These are phyloP conservation scores for Teunomyces gatunensis DNA, from an alignment of 805 yeast genomes.

Conservation along the genomic window DNA sequence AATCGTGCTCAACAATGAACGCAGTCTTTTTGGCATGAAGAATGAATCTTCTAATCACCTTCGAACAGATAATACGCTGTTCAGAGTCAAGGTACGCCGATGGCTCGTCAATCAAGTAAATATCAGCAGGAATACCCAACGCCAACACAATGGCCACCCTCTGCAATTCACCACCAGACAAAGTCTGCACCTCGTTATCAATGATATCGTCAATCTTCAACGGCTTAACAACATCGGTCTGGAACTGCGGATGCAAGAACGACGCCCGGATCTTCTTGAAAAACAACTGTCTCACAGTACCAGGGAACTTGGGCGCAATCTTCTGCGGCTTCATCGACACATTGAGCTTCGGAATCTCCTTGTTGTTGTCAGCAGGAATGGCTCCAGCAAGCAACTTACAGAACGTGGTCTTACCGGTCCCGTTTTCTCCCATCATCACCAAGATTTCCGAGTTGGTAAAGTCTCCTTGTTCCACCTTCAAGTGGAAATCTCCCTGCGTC, in stretches of 20 bases:
- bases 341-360: slow-evolving; percentile 79
- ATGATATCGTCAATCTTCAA: slow-evolving; percentile 88
- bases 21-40: slow-evolving; percentile 97
- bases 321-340: slow-evolving; percentile 99
- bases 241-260: slow-evolving; percentile 95
- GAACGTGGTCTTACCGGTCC: slow-evolving; percentile 98
- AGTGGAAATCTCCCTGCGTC: slow-evolving; percentile 95
- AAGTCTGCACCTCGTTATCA: slow-evolving; percentile 95
- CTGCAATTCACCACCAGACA: slow-evolving; percentile 99
- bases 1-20: slow-evolving; percentile 99
- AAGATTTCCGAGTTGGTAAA: slow-evolving; percentile 95
- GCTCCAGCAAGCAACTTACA: slow-evolving; percentile 95
- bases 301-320: slow-evolving; percentile 97
- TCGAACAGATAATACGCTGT: slow-evolving; percentile 98
- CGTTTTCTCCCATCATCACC: slow-evolving; percentile 99
- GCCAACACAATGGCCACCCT: slow-evolving; percentile 97
- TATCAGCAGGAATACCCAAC: slow-evolving; percentile 92
- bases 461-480: slow-evolving; percentile 79
- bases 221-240: slow-evolving; percentile 97
- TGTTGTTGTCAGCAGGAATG: slow-evolving; percentile 78
- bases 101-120: slow-evolving; percentile 97
- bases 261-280: slow-evolving; percentile 94
- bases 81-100: slow-evolving; percentile 98
- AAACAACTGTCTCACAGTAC: slow-evolving; percentile 97
- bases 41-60: slow-evolving; percentile 95